Conservation (phyloP, 2,329 filamentous ascomycete species). For the Botrytis galanthina region DNA sequence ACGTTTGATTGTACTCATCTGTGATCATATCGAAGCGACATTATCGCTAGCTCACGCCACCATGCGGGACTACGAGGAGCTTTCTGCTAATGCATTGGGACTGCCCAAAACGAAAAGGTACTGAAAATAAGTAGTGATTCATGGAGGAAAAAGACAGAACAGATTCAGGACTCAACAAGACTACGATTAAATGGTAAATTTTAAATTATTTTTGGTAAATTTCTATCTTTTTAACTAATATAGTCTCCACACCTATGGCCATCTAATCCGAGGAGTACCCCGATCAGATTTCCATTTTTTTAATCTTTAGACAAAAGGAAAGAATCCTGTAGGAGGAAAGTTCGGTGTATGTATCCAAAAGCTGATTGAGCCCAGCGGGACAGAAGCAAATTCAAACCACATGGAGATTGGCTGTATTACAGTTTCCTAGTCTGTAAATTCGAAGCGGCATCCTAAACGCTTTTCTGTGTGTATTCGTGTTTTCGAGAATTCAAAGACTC, state of each 20-base stretch:
- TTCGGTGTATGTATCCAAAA: not conserved
- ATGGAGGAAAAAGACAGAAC: fast-evolving
- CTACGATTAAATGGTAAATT: not conserved
- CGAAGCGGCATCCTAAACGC: not conserved
- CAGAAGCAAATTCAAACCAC: not conserved
- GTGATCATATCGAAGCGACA: not conserved
- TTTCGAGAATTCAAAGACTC: not conserved
- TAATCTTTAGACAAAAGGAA: not conserved
- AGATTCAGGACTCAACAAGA: not conserved
- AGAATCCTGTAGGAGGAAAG: not conserved
- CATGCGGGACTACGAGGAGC: fast-evolving
- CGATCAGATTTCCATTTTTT: not conserved
- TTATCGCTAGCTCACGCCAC: not conserved
- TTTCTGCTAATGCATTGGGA: not conserved
- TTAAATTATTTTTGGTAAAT: not conserved
- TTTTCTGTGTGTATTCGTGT: not conserved
- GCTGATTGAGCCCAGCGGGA: not conserved
- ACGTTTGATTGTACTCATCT: not conserved
- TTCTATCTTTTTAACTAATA: not conserved
- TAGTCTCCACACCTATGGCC: not conserved
- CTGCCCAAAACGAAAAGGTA: not conserved
- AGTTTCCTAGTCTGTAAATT: not conserved
- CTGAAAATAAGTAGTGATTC: fast-evolving
- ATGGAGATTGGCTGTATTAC: not conserved
- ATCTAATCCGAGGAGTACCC: not conserved